Evolutionary conservation across 768 basidiomycete species (phyloP).

Genomic region (Rhodotorula diobovata): DNA sequence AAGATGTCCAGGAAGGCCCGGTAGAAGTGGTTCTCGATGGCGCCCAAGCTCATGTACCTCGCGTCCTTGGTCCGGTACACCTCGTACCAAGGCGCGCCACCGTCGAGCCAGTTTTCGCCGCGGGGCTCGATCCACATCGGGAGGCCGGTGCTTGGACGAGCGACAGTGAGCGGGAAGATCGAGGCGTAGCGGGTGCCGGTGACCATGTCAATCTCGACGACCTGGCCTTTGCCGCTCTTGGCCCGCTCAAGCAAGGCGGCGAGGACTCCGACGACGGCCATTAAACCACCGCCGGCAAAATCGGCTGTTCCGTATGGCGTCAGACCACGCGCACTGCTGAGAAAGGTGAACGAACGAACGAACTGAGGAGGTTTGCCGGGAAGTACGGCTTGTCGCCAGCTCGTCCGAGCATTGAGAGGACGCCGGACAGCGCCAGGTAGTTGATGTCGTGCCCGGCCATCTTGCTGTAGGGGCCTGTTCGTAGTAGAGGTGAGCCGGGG

Average conservation of each 20-base stretch:
- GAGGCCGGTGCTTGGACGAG: constrained; percentile 45
- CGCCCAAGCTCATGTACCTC: constrained; percentile 63
- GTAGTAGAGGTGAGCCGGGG: too few species aligned
- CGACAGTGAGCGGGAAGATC: constrained; percentile 61
- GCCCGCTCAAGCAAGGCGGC: constrained; percentile 67
- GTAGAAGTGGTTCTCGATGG: constrained; percentile 41
- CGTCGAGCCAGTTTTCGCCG: constrained; percentile 64
- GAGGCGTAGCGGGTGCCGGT: constrained; percentile 74
- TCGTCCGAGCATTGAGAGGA: constrained; percentile 66
- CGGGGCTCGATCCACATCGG: constrained; percentile 48
- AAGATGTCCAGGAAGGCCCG: constrained; percentile 24
- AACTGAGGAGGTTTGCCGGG: constrained; percentile 63
- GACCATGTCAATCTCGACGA: constrained; percentile 75
- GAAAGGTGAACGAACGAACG: not conserved
- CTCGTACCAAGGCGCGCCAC: constrained; percentile 69
- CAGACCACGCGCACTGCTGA: not conserved
- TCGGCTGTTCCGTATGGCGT: constrained; percentile 53
- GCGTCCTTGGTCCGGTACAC: constrained; percentile 70
- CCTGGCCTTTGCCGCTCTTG: constrained; percentile 64
- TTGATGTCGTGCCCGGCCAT: constrained; percentile 90
- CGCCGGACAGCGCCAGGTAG: constrained; percentile 72
- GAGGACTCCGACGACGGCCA: constrained; percentile 67
- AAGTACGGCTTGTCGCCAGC: constrained; percentile 60
- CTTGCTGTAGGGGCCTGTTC: constrained; percentile 63
- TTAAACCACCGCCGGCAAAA: constrained; percentile 74